Conservation (phyloP, 2,329 filamentous ascomycete species). For the Cucurbitaria berberidis region DNA sequence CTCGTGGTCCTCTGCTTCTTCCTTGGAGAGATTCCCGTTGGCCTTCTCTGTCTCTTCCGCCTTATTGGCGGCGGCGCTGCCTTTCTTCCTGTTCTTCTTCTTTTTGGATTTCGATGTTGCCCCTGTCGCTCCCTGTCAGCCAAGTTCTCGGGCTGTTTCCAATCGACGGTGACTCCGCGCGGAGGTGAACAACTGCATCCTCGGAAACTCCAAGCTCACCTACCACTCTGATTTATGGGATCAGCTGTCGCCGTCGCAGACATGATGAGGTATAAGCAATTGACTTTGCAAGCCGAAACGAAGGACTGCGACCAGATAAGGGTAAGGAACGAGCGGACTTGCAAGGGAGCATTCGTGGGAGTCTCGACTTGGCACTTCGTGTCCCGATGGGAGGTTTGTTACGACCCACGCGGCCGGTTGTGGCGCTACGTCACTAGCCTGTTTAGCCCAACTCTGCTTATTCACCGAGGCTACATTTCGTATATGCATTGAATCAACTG, state of each 20-base stretch:
- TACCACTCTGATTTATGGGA: slow-evolving; percentile 45
- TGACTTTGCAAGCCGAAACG: slow-evolving; percentile 13
- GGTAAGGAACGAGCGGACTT: slow-evolving; percentile 8
- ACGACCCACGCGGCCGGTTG: slow-evolving; percentile 28
- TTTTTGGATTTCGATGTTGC: slow-evolving; percentile 46
- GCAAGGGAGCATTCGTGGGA: slow-evolving; percentile 32
- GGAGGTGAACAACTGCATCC: slow-evolving; percentile 18
- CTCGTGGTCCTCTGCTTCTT: slow-evolving; percentile 35
- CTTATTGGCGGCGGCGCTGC: slow-evolving; percentile 26
- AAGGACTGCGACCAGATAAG: neutral
- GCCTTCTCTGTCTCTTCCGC: slow-evolving; percentile 33
- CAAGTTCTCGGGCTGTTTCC: neutral
- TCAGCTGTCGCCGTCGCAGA: slow-evolving; percentile 35
- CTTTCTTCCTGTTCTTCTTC: slow-evolving; percentile 51
- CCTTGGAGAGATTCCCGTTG: slow-evolving; percentile 33
- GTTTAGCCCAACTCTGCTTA: too few species aligned
- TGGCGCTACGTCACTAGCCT: slow-evolving; percentile 33
- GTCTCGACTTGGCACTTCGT: slow-evolving; percentile 47
- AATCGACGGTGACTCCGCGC: slow-evolving; percentile 3
- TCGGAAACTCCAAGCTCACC: slow-evolving; percentile 37
- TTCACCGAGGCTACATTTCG: neutral
- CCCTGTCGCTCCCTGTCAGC: slow-evolving; percentile 33
- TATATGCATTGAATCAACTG: neutral
- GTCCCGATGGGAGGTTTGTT: slow-evolving; percentile 41
- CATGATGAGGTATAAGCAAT: slow-evolving; percentile 30